Evolutionary conservation across 768 basidiomycete genomes (phyloP).

Genomic region (Termitomyces heimii): DNA sequence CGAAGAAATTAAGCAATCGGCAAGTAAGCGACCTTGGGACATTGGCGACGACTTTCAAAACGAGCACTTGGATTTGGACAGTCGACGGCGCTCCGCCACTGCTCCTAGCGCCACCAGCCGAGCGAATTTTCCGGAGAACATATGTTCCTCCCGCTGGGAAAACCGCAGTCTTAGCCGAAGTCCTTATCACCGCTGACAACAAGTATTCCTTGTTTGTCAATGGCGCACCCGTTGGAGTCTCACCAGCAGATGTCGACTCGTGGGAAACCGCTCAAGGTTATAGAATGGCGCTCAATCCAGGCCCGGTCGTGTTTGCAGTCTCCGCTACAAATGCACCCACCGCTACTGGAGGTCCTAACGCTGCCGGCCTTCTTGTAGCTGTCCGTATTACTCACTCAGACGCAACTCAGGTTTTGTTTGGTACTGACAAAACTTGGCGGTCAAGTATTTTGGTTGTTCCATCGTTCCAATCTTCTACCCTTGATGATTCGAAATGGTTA

Average conservation of each 20-base stretch:
- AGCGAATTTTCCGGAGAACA: constrained; percentile 7
- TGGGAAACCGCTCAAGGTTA: constrained; percentile 12
- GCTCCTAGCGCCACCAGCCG: constrained; percentile 4
- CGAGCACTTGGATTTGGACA: constrained; percentile 12
- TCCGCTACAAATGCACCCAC: constrained; percentile 7
- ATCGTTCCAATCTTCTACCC: constrained; percentile 5
- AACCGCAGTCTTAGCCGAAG: constrained; percentile 8
- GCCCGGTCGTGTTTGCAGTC: constrained; percentile 10
- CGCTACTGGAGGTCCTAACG: background rate
- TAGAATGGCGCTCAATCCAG: constrained; percentile 7
- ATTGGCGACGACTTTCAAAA: constrained; percentile 1
- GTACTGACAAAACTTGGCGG: constrained; percentile 5
- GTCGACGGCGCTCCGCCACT: background rate
- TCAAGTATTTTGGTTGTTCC: constrained; percentile 1
- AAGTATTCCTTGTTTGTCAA: constrained; percentile 8
- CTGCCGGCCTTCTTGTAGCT: constrained; percentile 9
- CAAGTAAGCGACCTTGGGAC: constrained; percentile 4
- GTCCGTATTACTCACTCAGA: constrained; percentile 13
- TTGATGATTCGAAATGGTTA: constrained; percentile 9
- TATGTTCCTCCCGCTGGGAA: constrained; percentile 9
- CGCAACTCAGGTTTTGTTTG: constrained; percentile 4
- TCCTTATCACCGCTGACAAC: constrained; percentile 11
- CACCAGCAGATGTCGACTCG: constrained; percentile 1
- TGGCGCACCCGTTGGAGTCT: constrained; percentile 3
- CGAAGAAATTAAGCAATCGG: background rate